phyloP scores from a whole-genome alignment of 176 grass and related monocot species.

The Elymus sibiricus region DNA sequence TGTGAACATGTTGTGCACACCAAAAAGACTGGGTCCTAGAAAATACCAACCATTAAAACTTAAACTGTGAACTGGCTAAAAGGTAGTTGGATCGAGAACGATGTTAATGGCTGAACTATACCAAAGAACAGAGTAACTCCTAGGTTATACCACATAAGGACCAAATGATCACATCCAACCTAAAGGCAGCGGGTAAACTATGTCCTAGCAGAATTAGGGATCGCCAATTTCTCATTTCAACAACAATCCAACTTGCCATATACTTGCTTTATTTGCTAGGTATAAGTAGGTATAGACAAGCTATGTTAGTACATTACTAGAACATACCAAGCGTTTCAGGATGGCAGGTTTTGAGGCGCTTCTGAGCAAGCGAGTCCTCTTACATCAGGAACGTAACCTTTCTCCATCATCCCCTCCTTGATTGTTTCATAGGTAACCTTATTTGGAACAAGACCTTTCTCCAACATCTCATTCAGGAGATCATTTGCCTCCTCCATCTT shows the following conservation, averaged over 20 bases:
- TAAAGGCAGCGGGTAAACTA: not conserved
- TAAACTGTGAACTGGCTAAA: not conserved
- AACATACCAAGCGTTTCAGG: constrained; percentile 32
- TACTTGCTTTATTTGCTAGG: not conserved
- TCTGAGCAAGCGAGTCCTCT: constrained; percentile 45
- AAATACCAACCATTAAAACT: not conserved
- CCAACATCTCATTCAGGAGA: constrained; percentile 86
- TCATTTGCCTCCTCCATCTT: constrained; percentile 75
- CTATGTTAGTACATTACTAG: constrained; percentile 1
- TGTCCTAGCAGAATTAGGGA: not conserved
- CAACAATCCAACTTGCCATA: not conserved
- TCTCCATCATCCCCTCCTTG: constrained; percentile 79
- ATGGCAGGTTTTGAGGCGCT: constrained; percentile 29
- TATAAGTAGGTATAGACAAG: not conserved
- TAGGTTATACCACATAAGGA: not conserved
- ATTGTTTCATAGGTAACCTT: constrained; percentile 74
- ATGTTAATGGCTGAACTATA: constrained; percentile 9
- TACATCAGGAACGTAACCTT: constrained; percentile 76
- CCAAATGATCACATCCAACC: not conserved
- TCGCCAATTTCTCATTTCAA: not conserved
- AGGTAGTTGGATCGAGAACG: not conserved
- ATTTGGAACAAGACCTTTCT: constrained; percentile 81
- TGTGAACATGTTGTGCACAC: not conserved
- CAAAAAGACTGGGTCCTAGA: not conserved
- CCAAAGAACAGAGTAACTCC: not conserved